phyloP scores from a whole-genome alignment of 345 rosid species.

The Brassica incana region DNA sequence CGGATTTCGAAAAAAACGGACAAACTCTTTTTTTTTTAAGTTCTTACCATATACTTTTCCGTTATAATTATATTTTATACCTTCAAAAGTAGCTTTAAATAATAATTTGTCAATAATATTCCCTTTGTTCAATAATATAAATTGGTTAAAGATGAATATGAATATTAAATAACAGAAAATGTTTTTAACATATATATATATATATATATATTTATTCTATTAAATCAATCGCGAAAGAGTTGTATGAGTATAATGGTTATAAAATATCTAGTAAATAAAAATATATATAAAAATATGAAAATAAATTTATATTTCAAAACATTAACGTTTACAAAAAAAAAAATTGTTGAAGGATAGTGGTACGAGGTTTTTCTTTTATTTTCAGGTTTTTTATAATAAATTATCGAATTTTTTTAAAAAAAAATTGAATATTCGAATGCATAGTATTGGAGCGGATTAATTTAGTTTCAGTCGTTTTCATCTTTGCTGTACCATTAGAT shows the following conservation, averaged over 20 bases:
- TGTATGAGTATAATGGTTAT: background rate
- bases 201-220: too few relatives aligned
- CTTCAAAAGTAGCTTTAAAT: background rate
- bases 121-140: background rate
- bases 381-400: background rate
- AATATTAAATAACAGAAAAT: too few relatives aligned
- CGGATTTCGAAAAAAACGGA: conserved; percentile 5
- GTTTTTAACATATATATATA: too few relatives aligned
- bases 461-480: background rate
- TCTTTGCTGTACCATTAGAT: conserved; percentile 13
- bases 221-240: too few relatives aligned
- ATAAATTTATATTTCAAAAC: background rate
- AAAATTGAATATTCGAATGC: background rate
- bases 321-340: background rate
- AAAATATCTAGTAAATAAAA: background rate
- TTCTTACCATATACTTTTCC: conserved; percentile 9
- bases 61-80: conserved; percentile 1
- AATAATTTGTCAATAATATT: background rate
- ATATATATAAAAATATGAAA: background rate
- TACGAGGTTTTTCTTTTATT: conserved; percentile 34
- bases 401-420: background rate
- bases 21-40: background rate
- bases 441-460: background rate
- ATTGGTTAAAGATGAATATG: background rate
- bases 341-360: conserved; percentile 13